Percentiles rank a stretch among this genome's conserved stretches.
phyloP scores from a whole-genome alignment of 345 rosid genomes.

The Citrus mangshanensis region DNA sequence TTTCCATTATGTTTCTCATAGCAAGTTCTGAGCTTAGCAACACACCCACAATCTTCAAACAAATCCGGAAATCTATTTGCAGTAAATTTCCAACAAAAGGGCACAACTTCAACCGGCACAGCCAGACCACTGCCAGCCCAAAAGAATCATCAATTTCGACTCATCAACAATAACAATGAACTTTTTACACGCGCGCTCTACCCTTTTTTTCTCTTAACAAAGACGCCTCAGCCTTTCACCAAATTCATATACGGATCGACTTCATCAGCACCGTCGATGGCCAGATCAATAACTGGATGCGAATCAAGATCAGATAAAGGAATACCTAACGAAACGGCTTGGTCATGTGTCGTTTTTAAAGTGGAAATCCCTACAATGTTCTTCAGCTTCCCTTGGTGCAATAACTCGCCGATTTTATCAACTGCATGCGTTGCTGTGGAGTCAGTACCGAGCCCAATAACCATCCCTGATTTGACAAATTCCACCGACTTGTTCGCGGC shows the following conservation, averaged over 20 bases:
- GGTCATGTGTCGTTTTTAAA: constrained; percentile 65
- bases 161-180: constrained; percentile 26
- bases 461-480: constrained; percentile 90
- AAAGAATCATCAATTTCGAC: too few relatives aligned
- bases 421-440: constrained; percentile 95
- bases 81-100: constrained; percentile 76
- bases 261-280: constrained; percentile 97
- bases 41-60: constrained; percentile 15
- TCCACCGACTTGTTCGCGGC: constrained; percentile 44
- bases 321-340: constrained; percentile 71
- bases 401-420: constrained; percentile 72
- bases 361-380: constrained; percentile 82
- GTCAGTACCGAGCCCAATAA: constrained; percentile 93
- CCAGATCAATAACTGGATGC: constrained; percentile 60
- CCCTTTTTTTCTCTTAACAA: constrained; percentile 88
- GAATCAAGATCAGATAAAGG: constrained; percentile 79
- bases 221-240: constrained; percentile 87
- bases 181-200: constrained; percentile 71
- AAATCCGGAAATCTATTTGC: constrained; percentile 35
- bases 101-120: constrained; percentile 25
- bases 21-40: constrained; percentile 42
- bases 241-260: constrained; percentile 72
- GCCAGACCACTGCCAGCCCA: too few relatives aligned
- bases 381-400: constrained; percentile 59
- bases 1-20: constrained; percentile 55